Conservation (phyloP, 805 yeast genomes). For the Pichia manshurica region DNA sequence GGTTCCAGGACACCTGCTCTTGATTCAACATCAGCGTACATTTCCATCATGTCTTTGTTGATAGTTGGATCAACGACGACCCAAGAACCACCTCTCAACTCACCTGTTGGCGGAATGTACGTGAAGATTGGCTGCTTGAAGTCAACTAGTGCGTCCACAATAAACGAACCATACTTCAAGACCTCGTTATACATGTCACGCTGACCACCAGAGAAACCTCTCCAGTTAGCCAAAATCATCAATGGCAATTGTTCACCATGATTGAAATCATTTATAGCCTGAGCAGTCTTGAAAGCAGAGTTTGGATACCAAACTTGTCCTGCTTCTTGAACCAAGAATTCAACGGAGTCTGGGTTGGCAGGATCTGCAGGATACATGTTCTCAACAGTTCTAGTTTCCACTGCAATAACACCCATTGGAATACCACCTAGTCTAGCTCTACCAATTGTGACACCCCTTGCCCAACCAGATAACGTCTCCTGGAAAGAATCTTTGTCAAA, state of each 20-base stretch:
- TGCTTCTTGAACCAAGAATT: slow-evolving; percentile 83
- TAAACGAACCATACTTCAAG: slow-evolving; percentile 91
- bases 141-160: slow-evolving; percentile 94
- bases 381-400: slow-evolving; percentile 86
- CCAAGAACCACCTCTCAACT: slow-evolving; percentile 99
- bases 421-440: slow-evolving; percentile 98
- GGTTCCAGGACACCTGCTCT: slow-evolving; percentile 99
- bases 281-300: slow-evolving; percentile 98
- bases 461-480: slow-evolving; percentile 98
- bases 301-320: slow-evolving; percentile 99
- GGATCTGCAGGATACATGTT: slow-evolving; percentile 96
- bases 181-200: slow-evolving; percentile 99
- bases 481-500: slow-evolving; percentile 92
- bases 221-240: slow-evolving; percentile 98
- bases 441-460: slow-evolving; percentile 96
- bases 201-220: slow-evolving; percentile 99
- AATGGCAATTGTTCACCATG: slow-evolving; percentile 96
- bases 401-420: slow-evolving; percentile 97
- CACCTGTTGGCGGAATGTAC: slow-evolving; percentile 97
- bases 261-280: slow-evolving; percentile 96
- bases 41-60: slow-evolving; percentile 96
- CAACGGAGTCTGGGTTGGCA: slow-evolving; percentile 94
- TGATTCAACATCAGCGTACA: slow-evolving; percentile 95
- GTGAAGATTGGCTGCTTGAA: slow-evolving; percentile 96
- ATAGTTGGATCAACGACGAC: slow-evolving; percentile 99